A percentile compares a stretch with the other conserved stretches of the same genome.
These are phyloP conservation scores for Paxillus involutus DNA, from an alignment of 768 basidiomycete species.

Conservation along the genomic window DNA sequence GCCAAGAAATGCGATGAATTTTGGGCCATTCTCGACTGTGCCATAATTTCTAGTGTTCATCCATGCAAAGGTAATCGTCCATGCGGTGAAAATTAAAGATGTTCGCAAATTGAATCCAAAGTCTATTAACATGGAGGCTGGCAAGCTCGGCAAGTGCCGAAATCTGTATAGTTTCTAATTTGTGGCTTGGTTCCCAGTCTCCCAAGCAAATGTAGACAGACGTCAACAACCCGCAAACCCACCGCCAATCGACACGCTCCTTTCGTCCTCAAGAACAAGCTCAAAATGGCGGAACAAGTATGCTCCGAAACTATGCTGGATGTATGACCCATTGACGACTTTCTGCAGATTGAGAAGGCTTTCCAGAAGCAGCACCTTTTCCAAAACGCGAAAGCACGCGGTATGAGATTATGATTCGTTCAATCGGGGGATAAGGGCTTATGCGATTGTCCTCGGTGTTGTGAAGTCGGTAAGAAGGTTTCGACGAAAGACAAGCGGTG, in stretches of 20 bases:
- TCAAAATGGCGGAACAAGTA: conserved; percentile 64
- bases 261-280: conserved; percentile 11
- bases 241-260: background rate
- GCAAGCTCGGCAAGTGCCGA: conserved; percentile 32
- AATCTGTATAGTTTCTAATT: conserved; percentile 39
- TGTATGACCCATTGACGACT: background rate
- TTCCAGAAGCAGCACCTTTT: conserved; percentile 98
- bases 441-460: conserved; percentile 7
- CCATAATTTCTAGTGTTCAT: no score
- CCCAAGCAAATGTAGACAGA: background rate
- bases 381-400: conserved; percentile 93
- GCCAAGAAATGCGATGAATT: no score
- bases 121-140: no score
- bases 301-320: conserved; percentile 12
- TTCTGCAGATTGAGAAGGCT: conserved; percentile 84
- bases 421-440: conserved; percentile 4
- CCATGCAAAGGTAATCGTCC: no score
- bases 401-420: conserved; percentile 49
- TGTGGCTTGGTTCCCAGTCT: conserved; percentile 37
- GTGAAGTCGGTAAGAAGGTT: conserved; percentile 79
- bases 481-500: conserved; percentile 95
- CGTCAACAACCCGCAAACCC: background rate
- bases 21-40: no score
- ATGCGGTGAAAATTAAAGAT: no score
- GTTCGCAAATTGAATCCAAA: no score